Evolutionary conservation across 2,329 filamentous ascomycete genomes (phyloP), one percentile per base, ranked within the genome.

Genomic region (Chaetomiaceae sp.): DNA sequence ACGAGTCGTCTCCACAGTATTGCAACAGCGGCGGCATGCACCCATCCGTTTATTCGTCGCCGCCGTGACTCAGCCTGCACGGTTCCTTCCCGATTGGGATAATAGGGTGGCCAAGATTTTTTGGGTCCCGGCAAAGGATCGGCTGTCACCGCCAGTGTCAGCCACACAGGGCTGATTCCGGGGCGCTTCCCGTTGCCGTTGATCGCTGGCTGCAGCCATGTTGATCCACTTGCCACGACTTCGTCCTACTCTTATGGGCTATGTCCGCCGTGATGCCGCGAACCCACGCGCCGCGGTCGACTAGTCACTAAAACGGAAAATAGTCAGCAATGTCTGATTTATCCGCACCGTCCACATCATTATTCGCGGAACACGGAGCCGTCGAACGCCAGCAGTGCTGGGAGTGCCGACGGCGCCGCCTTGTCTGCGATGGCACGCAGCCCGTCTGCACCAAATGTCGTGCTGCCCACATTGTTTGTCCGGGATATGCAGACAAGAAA

Each of bases 401-500:
- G 58, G 58, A 62, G 36, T 62, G 60, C 34, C 49, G 54, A 7
- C 58, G 60, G 4, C 53, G 60, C 2, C 55, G 60, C 3, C 37
- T 58, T 0, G 57, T 58, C 6, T 62, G 60, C 23, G 58, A 61
- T 29, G 54, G 53, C 18, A 27, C 36, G 10, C 37, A 52, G 5
- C 60, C 60, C 20, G 53, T 59, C 13, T 62, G 60, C 50, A 43
- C n/a, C 25, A 59, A 57, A 23, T 62, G 60, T 46, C 51, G 49
- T 5, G 20, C 54, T 10, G 41, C 49, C 6, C 49, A 52, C 27
- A 57, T 62, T 5, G 60, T 58, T 11, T 62, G 60, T 18, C 60
- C 58, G 9, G 60, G 60, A 0, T 62, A 57, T 44, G 54, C 51
- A 34, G 55, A 60, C 48, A 61, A 59, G 50, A 62, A 59, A 45